phyloP scores from a whole-genome alignment of 768 basidiomycete species.

The Rhodotorula taiwanensis region DNA sequence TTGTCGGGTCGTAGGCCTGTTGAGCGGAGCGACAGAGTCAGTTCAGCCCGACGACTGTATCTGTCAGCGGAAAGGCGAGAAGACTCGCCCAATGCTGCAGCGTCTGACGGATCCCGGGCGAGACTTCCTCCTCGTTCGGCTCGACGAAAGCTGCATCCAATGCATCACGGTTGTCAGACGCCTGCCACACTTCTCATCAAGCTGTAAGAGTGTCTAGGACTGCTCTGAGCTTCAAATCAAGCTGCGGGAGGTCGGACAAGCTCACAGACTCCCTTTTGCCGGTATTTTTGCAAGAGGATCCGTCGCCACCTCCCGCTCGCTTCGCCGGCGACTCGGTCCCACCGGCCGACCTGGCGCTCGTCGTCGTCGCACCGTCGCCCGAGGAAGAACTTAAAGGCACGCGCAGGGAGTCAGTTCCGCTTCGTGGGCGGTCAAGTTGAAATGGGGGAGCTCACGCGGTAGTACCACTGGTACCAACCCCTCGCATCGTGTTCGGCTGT shows the following conservation, averaged over 20 bases:
- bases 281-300: slow-evolving; percentile 23
- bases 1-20: slow-evolving; percentile 29
- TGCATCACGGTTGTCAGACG: no score
- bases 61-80: not conserved
- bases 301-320: slow-evolving; percentile 14
- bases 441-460: slow-evolving; percentile 1
- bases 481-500: slow-evolving; percentile 23
- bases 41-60: no score
- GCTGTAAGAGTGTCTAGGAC: no score
- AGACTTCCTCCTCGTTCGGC: slow-evolving; percentile 13
- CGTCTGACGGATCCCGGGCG: slow-evolving; percentile 25
- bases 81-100: slow-evolving; percentile 18
- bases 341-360: slow-evolving; percentile 18
- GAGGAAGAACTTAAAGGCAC: no score
- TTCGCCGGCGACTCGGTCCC: slow-evolving; percentile 18
- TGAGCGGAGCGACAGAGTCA: no score
- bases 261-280: not conserved
- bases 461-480: slow-evolving; percentile 33
- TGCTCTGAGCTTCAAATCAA: not conserved
- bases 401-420: not conserved
- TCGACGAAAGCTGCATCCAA: slow-evolving; percentile 8
- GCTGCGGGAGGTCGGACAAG: not conserved
- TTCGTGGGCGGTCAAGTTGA: not conserved
- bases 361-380: slow-evolving; percentile 26
- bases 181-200: no score